Evolutionary conservation across 1,284 basidiomycete genomes (phyloP).

Genomic region (Wallemia ichthyophaga): DNA sequence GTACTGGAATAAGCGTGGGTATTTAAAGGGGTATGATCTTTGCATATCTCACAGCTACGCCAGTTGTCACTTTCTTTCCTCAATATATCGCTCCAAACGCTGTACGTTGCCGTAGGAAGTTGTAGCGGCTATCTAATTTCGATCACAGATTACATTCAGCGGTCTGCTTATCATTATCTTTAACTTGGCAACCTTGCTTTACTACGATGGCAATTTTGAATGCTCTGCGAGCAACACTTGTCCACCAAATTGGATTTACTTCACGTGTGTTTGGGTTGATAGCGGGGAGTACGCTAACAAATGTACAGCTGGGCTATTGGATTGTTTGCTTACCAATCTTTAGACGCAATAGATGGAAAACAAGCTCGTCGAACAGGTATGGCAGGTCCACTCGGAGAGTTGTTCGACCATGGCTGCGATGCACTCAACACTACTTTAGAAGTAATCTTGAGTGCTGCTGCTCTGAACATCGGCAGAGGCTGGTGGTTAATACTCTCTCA

Average conservation of each 20-base stretch:
- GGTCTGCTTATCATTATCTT: conserved; percentile 52
- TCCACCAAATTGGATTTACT: conserved; percentile 56
- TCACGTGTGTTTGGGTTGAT: conserved; percentile 26
- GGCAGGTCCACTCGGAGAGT: conserved; percentile 78
- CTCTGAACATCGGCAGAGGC: conserved; percentile 63
- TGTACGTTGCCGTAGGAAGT: conserved; percentile 22
- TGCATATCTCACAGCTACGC: not conserved
- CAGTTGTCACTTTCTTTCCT: conserved; percentile 61
- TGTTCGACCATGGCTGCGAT: conserved; percentile 89
- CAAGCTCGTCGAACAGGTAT: conserved; percentile 83
- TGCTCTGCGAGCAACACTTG: conserved; percentile 31
- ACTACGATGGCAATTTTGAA: conserved; percentile 47
- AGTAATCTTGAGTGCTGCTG: conserved; percentile 46
- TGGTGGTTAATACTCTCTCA: conserved; percentile 88
- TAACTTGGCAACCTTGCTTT: conserved; percentile 57
- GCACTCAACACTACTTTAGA: conserved; percentile 90
- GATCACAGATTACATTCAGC: conserved; percentile 37
- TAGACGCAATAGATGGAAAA: conserved; percentile 32
- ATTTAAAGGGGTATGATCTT: too few relatives aligned
- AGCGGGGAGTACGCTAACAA: not conserved
- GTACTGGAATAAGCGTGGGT: conserved; percentile 73
- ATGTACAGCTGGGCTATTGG: conserved; percentile 46
- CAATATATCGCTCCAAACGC: conserved; percentile 64
- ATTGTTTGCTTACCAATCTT: conserved; percentile 58
- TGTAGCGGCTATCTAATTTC: not conserved